Evolutionary conservation across 108 stramenopile species (phyloP), one percentile per base, ranked within the genome.

Genomic region (Nannochloropsis gaditana): DNA sequence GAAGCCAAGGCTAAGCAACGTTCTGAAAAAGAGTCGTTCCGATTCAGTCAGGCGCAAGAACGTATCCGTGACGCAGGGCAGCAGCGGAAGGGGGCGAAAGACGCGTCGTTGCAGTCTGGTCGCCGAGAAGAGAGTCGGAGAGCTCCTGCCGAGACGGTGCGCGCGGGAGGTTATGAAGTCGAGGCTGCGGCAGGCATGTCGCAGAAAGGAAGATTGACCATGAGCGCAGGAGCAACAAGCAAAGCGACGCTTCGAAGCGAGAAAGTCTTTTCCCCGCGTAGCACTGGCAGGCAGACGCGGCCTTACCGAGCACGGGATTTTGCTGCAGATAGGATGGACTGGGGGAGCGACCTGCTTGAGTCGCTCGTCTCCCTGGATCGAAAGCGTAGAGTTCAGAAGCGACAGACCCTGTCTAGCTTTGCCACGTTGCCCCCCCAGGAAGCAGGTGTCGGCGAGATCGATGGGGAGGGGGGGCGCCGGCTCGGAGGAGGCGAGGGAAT

Each of bases 11-110:
- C 59, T 73, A 15, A 73, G 59, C 15, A 73, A 73, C 59, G 59
- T n/a, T n/a, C 19, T n/a, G 59, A 73, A n/a, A n/a, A 73, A n/a
- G 59, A 73, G 8, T 2, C 59, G 4, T 15, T 73, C 59, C 59
- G 59, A 15, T 73, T 73, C n/a, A n/a, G 59, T 73, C 59, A n/a
- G n/a, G 59, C 59, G n/a, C 59, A 73, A 73, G 59, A 73, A n/a
- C 15, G 6, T 15, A n/a, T n/a, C 3, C 59, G 59, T 15, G 6
- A n/a, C 2, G 59, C 19, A 73, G 59, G 59, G 5, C 59, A n/a
- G 59, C 59, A 73, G n/a, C 59, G 59, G 59, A n/a, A 15, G 59
- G 59, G n/a, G 59, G n/a, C n/a, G 59, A n/a, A 15, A n/a, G 0
- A 2, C 19, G 15, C 59, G 19, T 73, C 59, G 59, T 73, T n/a